Evolutionary conservation across 768 basidiomycete species (phyloP).

Genomic region (Baorangia bicolor): DNA sequence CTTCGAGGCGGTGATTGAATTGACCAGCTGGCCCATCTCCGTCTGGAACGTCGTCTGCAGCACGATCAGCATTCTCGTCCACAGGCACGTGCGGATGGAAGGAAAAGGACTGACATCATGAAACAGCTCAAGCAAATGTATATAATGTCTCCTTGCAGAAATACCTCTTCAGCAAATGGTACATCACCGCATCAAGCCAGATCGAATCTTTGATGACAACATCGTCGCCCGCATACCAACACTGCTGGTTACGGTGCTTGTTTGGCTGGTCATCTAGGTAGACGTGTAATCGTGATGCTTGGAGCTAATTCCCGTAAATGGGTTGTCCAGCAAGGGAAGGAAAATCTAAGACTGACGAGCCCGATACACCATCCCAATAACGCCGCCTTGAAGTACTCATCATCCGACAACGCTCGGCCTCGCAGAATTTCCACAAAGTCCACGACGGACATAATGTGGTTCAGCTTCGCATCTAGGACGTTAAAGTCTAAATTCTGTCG

Average conservation of each 20-base stretch:
- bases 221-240: not conserved
- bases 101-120: not conserved
- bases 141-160: not conserved
- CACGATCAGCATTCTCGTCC: not conserved
- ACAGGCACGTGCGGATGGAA: too few relatives aligned
- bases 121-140: constrained; percentile 1
- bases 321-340: not conserved
- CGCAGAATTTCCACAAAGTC: not conserved
- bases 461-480: not conserved
- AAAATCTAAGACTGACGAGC: not conserved
- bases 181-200: not conserved
- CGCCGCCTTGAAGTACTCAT: not conserved
- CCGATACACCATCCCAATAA: not conserved
- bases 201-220: not conserved
- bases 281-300: not conserved
- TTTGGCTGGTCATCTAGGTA: not conserved
- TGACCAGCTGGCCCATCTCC: constrained; percentile 2
- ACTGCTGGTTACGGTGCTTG: not conserved
- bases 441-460: not conserved
- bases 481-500: not conserved
- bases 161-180: not conserved
- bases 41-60: constrained; percentile 2
- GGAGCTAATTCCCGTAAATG: not conserved
- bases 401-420: not conserved
- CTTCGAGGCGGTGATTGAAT: not conserved